Conservation (phyloP, 2,329 filamentous ascomycete species). For the Diplodia sapinea region DNA sequence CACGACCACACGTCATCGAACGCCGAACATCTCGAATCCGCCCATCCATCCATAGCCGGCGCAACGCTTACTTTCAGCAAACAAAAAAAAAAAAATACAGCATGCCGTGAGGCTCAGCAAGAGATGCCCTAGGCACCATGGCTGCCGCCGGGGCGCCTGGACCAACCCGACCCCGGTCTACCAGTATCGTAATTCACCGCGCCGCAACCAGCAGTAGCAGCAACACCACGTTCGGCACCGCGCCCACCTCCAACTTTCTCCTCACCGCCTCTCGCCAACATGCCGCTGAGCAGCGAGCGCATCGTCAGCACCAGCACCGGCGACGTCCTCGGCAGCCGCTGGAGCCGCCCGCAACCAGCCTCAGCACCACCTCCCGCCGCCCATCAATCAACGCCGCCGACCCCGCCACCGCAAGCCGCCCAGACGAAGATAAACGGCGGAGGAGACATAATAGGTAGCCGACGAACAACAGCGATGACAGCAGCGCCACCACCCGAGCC, state of each 20-base stretch:
- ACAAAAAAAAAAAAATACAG: background rate
- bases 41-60: background rate
- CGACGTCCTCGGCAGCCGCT: slow-evolving; percentile 21
- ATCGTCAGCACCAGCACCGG: slow-evolving; percentile 20
- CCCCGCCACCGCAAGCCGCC: background rate
- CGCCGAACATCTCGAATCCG: background rate
- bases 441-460: background rate
- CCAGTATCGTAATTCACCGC: slow-evolving; percentile 7
- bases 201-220: slow-evolving; percentile 1
- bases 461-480: background rate
- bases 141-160: slow-evolving; percentile 2
- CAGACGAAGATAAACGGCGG: background rate
- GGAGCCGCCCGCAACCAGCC: background rate
- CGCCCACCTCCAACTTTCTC: background rate
- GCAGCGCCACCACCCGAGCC: background rate
- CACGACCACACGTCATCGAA: slow-evolving; percentile 2
- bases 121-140: background rate
- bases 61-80: no score
- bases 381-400: background rate
- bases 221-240: background rate
- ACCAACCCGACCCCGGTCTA: background rate
- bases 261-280: background rate
- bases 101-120: background rate
- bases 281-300: slow-evolving; percentile 14
- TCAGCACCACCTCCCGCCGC: background rate